phyloP scores from a whole-genome alignment of 129 eudicot genomes.

The Pittosporum tobira region DNA sequence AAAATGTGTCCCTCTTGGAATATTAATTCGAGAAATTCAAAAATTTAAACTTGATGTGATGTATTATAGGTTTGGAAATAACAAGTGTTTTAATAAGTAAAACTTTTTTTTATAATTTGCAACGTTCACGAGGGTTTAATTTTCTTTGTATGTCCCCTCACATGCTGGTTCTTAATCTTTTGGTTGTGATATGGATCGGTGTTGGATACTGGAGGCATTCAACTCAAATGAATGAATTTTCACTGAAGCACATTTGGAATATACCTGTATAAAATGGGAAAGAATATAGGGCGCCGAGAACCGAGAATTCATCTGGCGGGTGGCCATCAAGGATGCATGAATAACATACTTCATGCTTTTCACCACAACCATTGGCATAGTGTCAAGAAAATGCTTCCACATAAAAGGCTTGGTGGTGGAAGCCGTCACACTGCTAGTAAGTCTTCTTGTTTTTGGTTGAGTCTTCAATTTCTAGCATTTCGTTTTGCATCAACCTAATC shows the following conservation, averaged over 20 bases:
- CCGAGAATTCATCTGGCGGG: slow-evolving; percentile 23
- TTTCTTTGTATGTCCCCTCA: slow-evolving; percentile 1
- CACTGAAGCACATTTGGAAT: slow-evolving; percentile 3
- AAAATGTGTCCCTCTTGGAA: too few species aligned
- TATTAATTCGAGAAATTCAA: too few species aligned
- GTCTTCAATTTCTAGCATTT: background rate
- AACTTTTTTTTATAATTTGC: too few species aligned
- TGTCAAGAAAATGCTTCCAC: slow-evolving; percentile 48
- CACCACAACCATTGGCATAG: slow-evolving; percentile 45
- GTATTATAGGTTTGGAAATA: too few species aligned
- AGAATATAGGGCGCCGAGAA: slow-evolving; percentile 21
- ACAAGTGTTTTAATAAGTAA: too few species aligned
- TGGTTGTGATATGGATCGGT: background rate
- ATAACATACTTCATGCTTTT: slow-evolving; percentile 39
- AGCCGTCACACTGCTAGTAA: slow-evolving; percentile 35
- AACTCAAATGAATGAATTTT: background rate
- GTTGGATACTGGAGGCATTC: background rate
- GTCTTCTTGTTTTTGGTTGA: background rate
- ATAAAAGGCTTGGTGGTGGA: slow-evolving; percentile 32
- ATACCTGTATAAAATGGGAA: slow-evolving; percentile 23
- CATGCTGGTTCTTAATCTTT: background rate
- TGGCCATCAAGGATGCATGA: slow-evolving; percentile 31
- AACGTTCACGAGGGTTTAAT: too few species aligned
- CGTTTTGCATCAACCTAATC: too few species aligned
- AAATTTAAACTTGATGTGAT: too few species aligned